Evolutionary conservation across 2,329 filamentous ascomycete genomes (phyloP).

Genomic region (Pseudocercospora vitis): DNA sequence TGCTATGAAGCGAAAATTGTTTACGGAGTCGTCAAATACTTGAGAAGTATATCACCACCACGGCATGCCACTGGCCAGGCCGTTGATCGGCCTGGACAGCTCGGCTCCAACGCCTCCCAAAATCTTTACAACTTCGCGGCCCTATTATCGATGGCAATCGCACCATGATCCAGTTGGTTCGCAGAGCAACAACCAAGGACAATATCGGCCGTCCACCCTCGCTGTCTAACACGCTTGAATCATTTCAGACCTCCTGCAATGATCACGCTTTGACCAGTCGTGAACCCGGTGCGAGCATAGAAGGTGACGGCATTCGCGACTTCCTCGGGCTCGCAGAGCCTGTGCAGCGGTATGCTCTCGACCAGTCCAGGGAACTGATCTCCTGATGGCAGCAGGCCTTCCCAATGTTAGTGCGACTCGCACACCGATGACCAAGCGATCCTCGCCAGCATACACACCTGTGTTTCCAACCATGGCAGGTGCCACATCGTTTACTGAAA

Average conservation of each 20-base stretch:
- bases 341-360: constrained; percentile 58
- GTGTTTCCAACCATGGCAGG: constrained; percentile 39
- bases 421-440: not conserved
- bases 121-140: too few relatives aligned
- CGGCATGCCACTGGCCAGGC: too few relatives aligned
- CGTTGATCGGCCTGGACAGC: too few relatives aligned
- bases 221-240: not conserved
- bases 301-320: constrained; percentile 61
- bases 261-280: constrained; percentile 29
- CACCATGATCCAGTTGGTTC: too few relatives aligned
- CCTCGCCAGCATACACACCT: not conserved
- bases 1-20: too few relatives aligned
- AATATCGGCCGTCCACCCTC: too few relatives aligned
- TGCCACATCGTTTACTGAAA: constrained; percentile 68
- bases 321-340: constrained; percentile 58
- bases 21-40: too few relatives aligned
- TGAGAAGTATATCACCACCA: too few relatives aligned
- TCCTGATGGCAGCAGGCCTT: constrained; percentile 58
- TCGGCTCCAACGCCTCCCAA: too few relatives aligned
- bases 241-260: constrained; percentile 31
- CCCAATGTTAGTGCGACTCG: not conserved
- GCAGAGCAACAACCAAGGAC: too few relatives aligned
- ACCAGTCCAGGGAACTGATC: constrained; percentile 53
- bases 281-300: constrained; percentile 56
- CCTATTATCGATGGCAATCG: too few relatives aligned